Conservation (phyloP, 768 basidiomycete species). For the Clitopilus passeckerianus region DNA sequence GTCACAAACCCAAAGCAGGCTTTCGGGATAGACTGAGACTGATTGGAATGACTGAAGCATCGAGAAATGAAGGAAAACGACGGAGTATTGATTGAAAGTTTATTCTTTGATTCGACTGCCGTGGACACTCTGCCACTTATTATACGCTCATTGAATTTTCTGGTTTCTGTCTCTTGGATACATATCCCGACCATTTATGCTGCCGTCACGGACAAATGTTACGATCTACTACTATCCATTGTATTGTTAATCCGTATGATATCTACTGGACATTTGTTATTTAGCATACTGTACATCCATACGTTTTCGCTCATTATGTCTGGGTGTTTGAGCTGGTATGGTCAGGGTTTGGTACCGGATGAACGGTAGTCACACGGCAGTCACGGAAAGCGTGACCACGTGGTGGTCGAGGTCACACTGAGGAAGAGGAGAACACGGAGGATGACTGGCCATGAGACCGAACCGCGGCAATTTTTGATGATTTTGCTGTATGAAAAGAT, state of each 20-base stretch:
- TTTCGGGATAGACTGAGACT: constrained; percentile 28
- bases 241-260: neutral
- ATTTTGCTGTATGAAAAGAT: neutral
- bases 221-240: neutral
- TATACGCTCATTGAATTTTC: too few species aligned
- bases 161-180: too few species aligned
- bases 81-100: constrained; percentile 26
- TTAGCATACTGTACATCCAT: neutral
- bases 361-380: neutral
- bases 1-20: constrained; percentile 19
- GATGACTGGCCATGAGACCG: constrained; percentile 1
- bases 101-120: neutral
- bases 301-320: neutral
- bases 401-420: neutral
- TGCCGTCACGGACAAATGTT: neutral
- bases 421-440: constrained; percentile 1
- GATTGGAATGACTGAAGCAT: constrained; percentile 30
- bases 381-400: neutral
- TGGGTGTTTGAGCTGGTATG: neutral
- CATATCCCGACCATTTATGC: neutral
- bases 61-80: constrained; percentile 30
- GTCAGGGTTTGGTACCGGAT: neutral
- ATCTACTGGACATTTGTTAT: neutral
- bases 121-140: neutral
- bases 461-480: neutral